phyloP scores from a whole-genome alignment of 148 eudicot genomes.

The Vaccinium macrocarpon region DNA sequence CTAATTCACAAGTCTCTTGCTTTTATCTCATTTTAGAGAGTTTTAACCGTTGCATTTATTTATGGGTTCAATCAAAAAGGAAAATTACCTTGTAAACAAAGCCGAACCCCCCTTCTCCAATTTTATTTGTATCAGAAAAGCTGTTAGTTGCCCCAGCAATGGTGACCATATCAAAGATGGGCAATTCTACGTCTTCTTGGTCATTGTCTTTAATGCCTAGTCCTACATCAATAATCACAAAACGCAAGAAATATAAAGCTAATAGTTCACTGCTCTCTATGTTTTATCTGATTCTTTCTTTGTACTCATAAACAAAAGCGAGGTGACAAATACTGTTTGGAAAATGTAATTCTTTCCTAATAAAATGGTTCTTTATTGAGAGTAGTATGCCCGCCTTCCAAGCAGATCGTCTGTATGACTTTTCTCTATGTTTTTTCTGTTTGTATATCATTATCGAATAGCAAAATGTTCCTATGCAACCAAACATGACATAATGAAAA shows the following conservation, averaged over 20 bases:
- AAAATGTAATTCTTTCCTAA: too few relatives aligned
- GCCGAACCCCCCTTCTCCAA: constrained; percentile 7
- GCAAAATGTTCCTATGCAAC: background rate
- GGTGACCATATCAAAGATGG: constrained; percentile 5
- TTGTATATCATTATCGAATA: background rate
- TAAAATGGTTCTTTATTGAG: too few relatives aligned
- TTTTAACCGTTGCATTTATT: too few relatives aligned
- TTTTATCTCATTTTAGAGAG: too few relatives aligned
- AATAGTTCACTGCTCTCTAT: background rate
- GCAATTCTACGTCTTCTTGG: background rate
- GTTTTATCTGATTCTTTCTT: too few relatives aligned
- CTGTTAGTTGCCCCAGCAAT: background rate
- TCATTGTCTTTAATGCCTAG: background rate
- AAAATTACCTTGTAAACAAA: background rate
- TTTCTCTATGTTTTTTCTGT: background rate
- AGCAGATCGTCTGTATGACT: too few relatives aligned
- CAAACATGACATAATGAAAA: too few relatives aligned
- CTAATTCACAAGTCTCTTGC: too few relatives aligned
- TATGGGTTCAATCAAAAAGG: background rate
- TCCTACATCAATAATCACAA: background rate
- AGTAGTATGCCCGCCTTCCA: too few relatives aligned
- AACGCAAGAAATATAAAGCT: background rate
- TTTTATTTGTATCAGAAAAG: constrained; percentile 9
- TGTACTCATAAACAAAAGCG: too few relatives aligned
- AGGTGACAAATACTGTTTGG: too few relatives aligned